A percentile compares a stretch with the other conserved stretches of the same genome.
phyloP scores from a whole-genome alignment of 2,329 filamentous ascomycete genomes.

The Hypomyces rosellus region DNA sequence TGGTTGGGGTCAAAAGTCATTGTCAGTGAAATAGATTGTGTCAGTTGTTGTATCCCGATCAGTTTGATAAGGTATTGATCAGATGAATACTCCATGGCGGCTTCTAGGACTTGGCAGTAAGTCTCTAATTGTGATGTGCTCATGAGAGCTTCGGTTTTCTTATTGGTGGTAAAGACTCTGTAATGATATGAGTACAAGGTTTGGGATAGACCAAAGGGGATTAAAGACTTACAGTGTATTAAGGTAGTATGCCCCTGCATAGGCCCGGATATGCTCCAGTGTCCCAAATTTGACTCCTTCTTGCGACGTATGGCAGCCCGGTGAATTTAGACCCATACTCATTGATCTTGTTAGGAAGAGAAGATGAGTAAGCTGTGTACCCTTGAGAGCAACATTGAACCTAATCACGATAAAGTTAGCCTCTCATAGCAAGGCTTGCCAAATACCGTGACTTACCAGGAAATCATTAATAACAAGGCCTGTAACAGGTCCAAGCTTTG shows the following conservation, averaged over 20 bases:
- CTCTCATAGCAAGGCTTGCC: background rate
- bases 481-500: constrained; percentile 43
- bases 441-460: constrained; percentile 32
- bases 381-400: constrained; percentile 43
- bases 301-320: background rate
- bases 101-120: constrained; percentile 37
- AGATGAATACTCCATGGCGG: constrained; percentile 35
- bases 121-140: constrained; percentile 37
- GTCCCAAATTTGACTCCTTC: constrained; percentile 21
- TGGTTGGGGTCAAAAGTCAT: constrained; percentile 27
- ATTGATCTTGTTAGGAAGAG: constrained; percentile 43
- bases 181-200: constrained; percentile 2
- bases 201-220: too few relatives aligned
- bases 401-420: constrained; percentile 17
- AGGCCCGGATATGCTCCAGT: constrained; percentile 41
- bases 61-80: constrained; percentile 41
- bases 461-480: constrained; percentile 38
- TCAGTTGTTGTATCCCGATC: constrained; percentile 41
- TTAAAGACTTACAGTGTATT: constrained; percentile 37
- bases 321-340: constrained; percentile 35
- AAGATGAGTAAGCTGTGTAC: constrained; percentile 43
- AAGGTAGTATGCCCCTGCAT: constrained; percentile 44
- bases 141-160: constrained; percentile 43
- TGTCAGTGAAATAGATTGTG: constrained; percentile 39
- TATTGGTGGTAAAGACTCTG: constrained; percentile 40